Percentiles rank a stretch among this genome's conserved stretches.
phyloP scores from a whole-genome alignment of 805 yeast genomes.

The Sugiyamaella mastotermitis region DNA sequence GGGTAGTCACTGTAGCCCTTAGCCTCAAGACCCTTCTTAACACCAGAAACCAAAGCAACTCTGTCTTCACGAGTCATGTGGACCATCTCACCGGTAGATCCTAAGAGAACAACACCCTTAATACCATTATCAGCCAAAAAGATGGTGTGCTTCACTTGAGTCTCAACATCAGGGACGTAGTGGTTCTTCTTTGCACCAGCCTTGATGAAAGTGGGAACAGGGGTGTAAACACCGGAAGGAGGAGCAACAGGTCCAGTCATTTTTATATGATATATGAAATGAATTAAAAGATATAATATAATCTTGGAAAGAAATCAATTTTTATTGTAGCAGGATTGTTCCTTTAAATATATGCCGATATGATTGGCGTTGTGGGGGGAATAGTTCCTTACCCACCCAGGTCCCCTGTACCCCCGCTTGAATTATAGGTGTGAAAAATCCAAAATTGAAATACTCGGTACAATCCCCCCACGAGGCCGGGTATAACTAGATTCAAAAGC shows the following conservation, averaged over 20 bases:
- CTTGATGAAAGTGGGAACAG: constrained; percentile 50
- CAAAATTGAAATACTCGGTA: too few relatives aligned
- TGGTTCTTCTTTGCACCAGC: constrained; percentile 24
- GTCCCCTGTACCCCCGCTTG: too few relatives aligned
- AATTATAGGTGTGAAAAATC: too few relatives aligned
- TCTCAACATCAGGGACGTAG: constrained; percentile 38
- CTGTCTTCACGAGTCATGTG: constrained; percentile 45
- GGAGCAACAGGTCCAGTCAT: constrained; percentile 18
- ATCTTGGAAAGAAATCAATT: background rate
- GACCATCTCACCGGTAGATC: constrained; percentile 53
- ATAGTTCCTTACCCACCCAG: too few relatives aligned
- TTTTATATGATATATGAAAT: background rate
- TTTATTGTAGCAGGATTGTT: background rate
- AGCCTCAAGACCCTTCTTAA: constrained; percentile 31
- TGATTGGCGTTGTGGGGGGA: too few relatives aligned
- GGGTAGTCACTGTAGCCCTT: constrained; percentile 36
- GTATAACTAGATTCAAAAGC: too few relatives aligned
- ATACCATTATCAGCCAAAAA: constrained; percentile 40
- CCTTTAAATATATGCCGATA: background rate
- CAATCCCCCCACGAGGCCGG: too few relatives aligned
- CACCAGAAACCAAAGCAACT: constrained; percentile 20
- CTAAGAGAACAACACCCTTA: constrained; percentile 43
- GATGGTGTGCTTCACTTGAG: constrained; percentile 42
- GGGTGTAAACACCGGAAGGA: constrained; percentile 40
- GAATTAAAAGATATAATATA: constrained; percentile 2